phyloP scores from a whole-genome alignment of 139 green algal species.

The Diplosphaera chodatii region DNA sequence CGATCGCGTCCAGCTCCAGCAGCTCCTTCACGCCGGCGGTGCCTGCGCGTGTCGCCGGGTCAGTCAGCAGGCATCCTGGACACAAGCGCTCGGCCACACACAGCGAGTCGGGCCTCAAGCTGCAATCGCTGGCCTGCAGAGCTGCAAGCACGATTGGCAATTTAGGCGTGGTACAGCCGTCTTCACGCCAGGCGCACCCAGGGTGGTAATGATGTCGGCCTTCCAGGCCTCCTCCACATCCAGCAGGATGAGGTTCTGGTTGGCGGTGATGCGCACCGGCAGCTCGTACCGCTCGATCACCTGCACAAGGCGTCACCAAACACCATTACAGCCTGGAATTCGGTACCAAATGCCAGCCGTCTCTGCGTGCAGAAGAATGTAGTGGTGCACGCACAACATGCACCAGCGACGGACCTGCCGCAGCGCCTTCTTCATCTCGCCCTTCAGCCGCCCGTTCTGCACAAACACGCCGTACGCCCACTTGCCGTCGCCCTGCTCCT shows the following conservation, averaged over 20 bases:
- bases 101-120: too few relatives aligned
- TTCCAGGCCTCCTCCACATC: constrained; percentile 83
- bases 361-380: too few relatives aligned
- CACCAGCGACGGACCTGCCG: constrained; percentile 25
- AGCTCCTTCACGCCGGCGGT: constrained; percentile 46
- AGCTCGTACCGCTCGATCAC: constrained; percentile 79
- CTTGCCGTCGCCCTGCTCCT: constrained; percentile 87
- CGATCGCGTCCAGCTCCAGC: constrained; percentile 68
- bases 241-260: constrained; percentile 92
- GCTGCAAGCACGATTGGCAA: too few relatives aligned
- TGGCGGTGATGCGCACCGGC: constrained; percentile 66
- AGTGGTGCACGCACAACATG: too few relatives aligned
- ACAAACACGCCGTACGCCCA: constrained; percentile 92
- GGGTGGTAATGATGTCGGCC: constrained; percentile 67
- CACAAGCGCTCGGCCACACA: too few relatives aligned
- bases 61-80: too few relatives aligned
- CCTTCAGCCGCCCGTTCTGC: constrained; percentile 84
- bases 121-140: too few relatives aligned
- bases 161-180: too few relatives aligned
- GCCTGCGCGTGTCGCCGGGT: too few relatives aligned
- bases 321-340: too few relatives aligned
- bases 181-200: constrained; percentile 26
- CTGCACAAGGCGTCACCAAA: too few relatives aligned
- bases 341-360: too few relatives aligned
- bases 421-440: constrained; percentile 80